Conservation (phyloP, 2,329 filamentous ascomycete species). For the Fusarium sp. region DNA sequence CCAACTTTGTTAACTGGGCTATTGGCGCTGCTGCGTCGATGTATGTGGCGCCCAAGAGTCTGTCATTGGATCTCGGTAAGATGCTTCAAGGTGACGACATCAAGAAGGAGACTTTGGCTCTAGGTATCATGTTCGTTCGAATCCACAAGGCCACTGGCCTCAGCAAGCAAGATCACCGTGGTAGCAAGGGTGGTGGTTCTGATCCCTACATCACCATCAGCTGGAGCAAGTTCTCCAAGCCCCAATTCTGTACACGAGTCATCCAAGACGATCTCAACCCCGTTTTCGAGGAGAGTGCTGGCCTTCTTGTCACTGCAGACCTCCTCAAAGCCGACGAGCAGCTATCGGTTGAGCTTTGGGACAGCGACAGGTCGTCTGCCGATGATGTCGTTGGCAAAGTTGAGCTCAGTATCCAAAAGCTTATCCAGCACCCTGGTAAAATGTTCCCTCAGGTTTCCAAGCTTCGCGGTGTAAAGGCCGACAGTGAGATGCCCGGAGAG, state of each 20-base stretch:
- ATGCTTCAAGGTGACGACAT: constrained; percentile 93
- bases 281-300: constrained; percentile 88
- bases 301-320: constrained; percentile 86
- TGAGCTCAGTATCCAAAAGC: constrained; percentile 91
- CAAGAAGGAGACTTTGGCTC: constrained; percentile 85
- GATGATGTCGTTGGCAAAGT: constrained; percentile 97
- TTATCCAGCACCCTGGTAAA: constrained; percentile 90
- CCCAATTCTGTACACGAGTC: constrained; percentile 96
- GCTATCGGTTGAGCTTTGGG: constrained; percentile 94
- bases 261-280: constrained; percentile 96
- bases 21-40: constrained; percentile 87
- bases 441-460: constrained; percentile 93
- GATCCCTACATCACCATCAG: constrained; percentile 96
- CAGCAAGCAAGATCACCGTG: constrained; percentile 89
- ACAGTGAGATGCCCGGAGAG: constrained; percentile 90
- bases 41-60: constrained; percentile 94
- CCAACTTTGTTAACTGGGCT: constrained; percentile 96
- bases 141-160: constrained; percentile 89
- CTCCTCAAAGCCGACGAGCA: constrained; percentile 94
- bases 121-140: constrained; percentile 91
- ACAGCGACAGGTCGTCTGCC: constrained; percentile 89
- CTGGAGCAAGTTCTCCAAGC: constrained; percentile 97
- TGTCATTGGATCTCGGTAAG: constrained; percentile 91
- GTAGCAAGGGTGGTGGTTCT: constrained; percentile 85
- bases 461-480: constrained; percentile 83